Base-by-base conservation (phyloP, 768 basidiomycete genomes). In the Phaeotremella skinneri region DNA sequence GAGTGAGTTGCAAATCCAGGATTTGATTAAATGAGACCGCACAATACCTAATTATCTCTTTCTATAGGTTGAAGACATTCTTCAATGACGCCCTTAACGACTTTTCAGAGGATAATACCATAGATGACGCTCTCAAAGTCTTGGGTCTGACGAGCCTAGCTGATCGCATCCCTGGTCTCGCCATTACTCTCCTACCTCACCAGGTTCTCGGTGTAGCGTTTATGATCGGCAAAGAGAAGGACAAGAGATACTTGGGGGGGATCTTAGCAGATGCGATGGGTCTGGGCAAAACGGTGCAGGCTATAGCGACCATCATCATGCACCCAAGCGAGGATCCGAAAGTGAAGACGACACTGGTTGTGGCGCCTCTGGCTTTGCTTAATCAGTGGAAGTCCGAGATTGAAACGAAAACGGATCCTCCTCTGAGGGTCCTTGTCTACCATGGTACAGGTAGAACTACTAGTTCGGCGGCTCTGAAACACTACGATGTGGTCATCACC, bases 161-260 rank as follows among this genome's bases (percentile, higher is more conserved):
- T 37, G 79, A 83, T 27, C 71, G 79, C 23, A 58, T 88, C 1
- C 83, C 83, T 0, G 84, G 84, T 3, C 84, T 89, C 81, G 79
- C 79, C 16, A 79, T 87, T 25, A 73, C 81, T 0, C 76, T 88
- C 32, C 84, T 88, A 84, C 81, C 87, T 9, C 87, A 88, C 66
- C 85, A 88, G 65, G 78, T 81, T 17, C 82, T 89, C 50, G 89
- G 89, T 0, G 88, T 90, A 17, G 82, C 82, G 34, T 90, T 88
- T 86, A 89, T 90, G 88, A 56, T 87, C 0, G 79, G 84, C 16
- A 67, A 76, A 56, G 77, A 78, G 57, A 63, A 60, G 41, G 61
- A 71, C 20, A 45, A 55, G 11, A 61, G 58, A 23, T 61, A 49
- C 39, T 34, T 49, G 3, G 77, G 77, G n/a, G 75, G 74, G 0